These are phyloP conservation scores for Calonectria pseudoturangicola DNA, from an alignment of 2,329 filamentous ascomycete genomes.

Conservation along the genomic window DNA sequence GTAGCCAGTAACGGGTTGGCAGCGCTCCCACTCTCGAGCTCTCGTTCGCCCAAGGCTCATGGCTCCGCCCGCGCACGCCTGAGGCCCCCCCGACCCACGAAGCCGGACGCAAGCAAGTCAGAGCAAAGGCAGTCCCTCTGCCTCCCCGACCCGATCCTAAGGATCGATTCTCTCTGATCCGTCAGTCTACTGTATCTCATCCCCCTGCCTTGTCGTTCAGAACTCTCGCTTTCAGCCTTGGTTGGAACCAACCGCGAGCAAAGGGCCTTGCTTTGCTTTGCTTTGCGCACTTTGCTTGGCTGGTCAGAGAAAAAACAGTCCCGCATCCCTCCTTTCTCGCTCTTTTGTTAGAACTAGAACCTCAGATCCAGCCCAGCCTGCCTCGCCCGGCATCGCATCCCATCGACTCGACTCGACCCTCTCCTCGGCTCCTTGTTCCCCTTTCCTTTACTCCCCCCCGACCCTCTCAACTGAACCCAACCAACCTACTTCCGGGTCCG, in stretches of 20 bases:
- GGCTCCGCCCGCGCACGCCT: slow-evolving; percentile 40
- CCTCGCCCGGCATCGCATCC: slow-evolving; percentile 31
- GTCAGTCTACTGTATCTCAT: slow-evolving; percentile 28
- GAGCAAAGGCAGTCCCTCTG: slow-evolving; percentile 21
- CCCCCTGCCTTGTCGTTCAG: slow-evolving; percentile 16
- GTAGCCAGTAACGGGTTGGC: slow-evolving; percentile 27
- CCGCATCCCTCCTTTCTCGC: slow-evolving; percentile 19
- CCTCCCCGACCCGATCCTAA: slow-evolving; percentile 27
- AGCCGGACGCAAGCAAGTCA: slow-evolving; percentile 38
- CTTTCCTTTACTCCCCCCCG: slow-evolving; percentile 35
- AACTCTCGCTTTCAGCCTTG: slow-evolving; percentile 25
- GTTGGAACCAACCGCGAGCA: slow-evolving; percentile 23
- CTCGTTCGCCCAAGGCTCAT: slow-evolving; percentile 38
- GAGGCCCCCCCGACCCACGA: slow-evolving; percentile 38
- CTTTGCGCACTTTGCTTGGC: slow-evolving; percentile 22
- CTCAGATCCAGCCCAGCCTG: slow-evolving; percentile 29
- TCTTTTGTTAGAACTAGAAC: slow-evolving; percentile 23
- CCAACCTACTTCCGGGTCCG: slow-evolving; percentile 33
- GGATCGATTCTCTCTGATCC: slow-evolving; percentile 27
- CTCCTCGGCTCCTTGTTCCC: slow-evolving; percentile 33
- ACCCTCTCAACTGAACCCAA: slow-evolving; percentile 34
- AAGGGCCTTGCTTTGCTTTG: slow-evolving; percentile 14
- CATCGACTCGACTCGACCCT: slow-evolving; percentile 24
- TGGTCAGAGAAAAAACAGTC: slow-evolving; percentile 18
- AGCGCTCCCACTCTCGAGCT: slow-evolving; percentile 42